These are phyloP conservation scores for Westerdykella sp. DNA, from an alignment of 2,329 filamentous ascomycete genomes.

Conservation along the genomic window DNA sequence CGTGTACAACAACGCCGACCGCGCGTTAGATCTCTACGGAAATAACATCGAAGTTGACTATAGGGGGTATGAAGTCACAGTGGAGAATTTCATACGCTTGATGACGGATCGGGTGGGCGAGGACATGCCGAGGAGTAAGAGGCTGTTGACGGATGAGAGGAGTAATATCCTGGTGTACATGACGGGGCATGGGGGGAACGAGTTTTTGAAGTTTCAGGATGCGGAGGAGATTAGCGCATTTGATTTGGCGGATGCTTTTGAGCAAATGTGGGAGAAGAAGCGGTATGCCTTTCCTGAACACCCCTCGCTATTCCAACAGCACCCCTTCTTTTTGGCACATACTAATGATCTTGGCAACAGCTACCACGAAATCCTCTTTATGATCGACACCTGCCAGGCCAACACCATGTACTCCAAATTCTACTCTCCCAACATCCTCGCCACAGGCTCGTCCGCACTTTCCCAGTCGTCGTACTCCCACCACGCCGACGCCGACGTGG, in stretches of 20 bases:
- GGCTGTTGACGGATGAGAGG: constrained; percentile 85
- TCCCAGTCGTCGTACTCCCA: constrained; percentile 97
- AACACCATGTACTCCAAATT: constrained; percentile 99
- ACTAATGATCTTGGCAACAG: constrained; percentile 36
- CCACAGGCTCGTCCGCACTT: constrained; percentile 91
- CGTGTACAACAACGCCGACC: constrained; percentile 96
- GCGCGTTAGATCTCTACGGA: constrained; percentile 90
- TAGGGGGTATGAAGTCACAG: constrained; percentile 94
- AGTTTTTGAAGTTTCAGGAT: constrained; percentile 98
- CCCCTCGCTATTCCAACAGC: too few species aligned
- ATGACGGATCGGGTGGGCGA: constrained; percentile 91
- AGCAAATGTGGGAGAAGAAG: constrained; percentile 99
- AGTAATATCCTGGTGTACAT: constrained; percentile 99
- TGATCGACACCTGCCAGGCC: constrained; percentile 99
- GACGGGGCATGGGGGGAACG: constrained; percentile 96
- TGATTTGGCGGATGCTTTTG: constrained; percentile 92
- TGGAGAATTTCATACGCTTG: constrained; percentile 95
- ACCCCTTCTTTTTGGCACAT: background rate
- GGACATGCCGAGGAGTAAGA: constrained; percentile 91
- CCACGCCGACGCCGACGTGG: constrained; percentile 96
- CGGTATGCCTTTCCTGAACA: constrained; percentile 52
- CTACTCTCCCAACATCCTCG: constrained; percentile 96
- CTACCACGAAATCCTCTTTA: constrained; percentile 97
- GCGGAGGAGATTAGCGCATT: constrained; percentile 96
- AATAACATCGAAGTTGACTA: constrained; percentile 99